Conservation (phyloP, 441 rosid species). For the Breynia disticha region DNA sequence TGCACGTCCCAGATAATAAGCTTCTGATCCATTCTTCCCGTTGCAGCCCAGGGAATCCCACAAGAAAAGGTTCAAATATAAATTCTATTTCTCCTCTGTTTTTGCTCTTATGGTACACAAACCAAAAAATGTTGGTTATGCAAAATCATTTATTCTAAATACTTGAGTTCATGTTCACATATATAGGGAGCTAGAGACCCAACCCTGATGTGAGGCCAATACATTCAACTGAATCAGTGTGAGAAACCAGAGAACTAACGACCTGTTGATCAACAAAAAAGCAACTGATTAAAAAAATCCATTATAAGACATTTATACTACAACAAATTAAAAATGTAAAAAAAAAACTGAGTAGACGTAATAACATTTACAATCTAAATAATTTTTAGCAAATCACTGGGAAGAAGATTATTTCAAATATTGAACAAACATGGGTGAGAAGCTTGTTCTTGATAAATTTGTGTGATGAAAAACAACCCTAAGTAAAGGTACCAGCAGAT, state of each 20-base stretch:
- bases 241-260: constrained; percentile 56
- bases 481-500: too few relatives aligned
- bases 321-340: not conserved
- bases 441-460: too few relatives aligned
- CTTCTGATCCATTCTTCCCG: constrained; percentile 76
- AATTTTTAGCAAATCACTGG: too few relatives aligned
- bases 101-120: not conserved
- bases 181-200: constrained; percentile 1
- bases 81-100: not conserved
- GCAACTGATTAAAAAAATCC: constrained; percentile 2
- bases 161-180: not conserved
- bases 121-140: too few relatives aligned
- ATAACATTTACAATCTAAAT: not conserved
- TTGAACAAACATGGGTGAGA: too few relatives aligned
- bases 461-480: too few relatives aligned
- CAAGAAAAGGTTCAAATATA: not conserved
- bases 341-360: not conserved
- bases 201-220: constrained; percentile 60
- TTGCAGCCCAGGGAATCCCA: constrained; percentile 70
- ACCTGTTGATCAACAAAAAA: constrained; percentile 36
- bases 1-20: constrained; percentile 84
- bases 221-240: constrained; percentile 65
- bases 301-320: not conserved
- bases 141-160: not conserved
- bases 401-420: too few relatives aligned